Percentiles rank a stretch among this genome's conserved stretches.
Conservation (phyloP, 495 filamentous ascomycete genomes). For the Neurospora sp. region DNA sequence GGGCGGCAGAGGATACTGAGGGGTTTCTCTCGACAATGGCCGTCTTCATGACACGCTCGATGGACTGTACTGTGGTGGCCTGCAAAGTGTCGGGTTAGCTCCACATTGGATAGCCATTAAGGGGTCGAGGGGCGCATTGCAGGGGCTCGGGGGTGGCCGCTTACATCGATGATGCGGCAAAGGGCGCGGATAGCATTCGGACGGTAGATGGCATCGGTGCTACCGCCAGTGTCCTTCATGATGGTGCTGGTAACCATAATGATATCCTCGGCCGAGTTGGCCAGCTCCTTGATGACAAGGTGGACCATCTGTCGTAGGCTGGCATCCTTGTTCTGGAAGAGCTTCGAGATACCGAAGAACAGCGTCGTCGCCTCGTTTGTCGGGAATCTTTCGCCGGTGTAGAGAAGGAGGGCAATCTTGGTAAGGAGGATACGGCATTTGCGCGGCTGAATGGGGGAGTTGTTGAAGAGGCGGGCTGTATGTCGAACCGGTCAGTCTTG, state of each 20-base stretch:
- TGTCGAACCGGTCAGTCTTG: slow-evolving; percentile 5
- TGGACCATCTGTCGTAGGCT: slow-evolving; percentile 98
- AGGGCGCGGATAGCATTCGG: slow-evolving; percentile 95
- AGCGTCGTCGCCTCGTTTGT: slow-evolving; percentile 95
- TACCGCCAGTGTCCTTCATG: slow-evolving; percentile 98
- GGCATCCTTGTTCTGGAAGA: slow-evolving; percentile 99
- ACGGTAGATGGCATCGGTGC: slow-evolving; percentile 88
- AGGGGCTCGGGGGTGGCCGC: slow-evolving; percentile 3
- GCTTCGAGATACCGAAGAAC: slow-evolving; percentile 98
- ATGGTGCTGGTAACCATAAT: slow-evolving; percentile 99
- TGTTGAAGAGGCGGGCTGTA: slow-evolving; percentile 92
- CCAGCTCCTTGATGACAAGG: slow-evolving; percentile 92
- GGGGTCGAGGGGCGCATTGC: not conserved
- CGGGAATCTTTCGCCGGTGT: slow-evolving; percentile 94
- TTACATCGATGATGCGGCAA: slow-evolving; percentile 95
- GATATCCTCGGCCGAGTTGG: slow-evolving; percentile 92
- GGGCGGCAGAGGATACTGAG: slow-evolving; percentile 90
- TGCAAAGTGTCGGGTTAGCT: slow-evolving; percentile 24
- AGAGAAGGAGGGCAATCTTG: slow-evolving; percentile 92
- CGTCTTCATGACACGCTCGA: slow-evolving; percentile 97
- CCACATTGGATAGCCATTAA: not conserved
- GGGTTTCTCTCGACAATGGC: slow-evolving; percentile 99
- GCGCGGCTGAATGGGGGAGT: slow-evolving; percentile 87
- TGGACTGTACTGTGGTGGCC: slow-evolving; percentile 95
- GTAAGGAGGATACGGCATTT: slow-evolving; percentile 92